These are phyloP conservation scores for Monosporascus sp. DNA, from an alignment of 2,329 filamentous ascomycete genomes.

Conservation along the genomic window DNA sequence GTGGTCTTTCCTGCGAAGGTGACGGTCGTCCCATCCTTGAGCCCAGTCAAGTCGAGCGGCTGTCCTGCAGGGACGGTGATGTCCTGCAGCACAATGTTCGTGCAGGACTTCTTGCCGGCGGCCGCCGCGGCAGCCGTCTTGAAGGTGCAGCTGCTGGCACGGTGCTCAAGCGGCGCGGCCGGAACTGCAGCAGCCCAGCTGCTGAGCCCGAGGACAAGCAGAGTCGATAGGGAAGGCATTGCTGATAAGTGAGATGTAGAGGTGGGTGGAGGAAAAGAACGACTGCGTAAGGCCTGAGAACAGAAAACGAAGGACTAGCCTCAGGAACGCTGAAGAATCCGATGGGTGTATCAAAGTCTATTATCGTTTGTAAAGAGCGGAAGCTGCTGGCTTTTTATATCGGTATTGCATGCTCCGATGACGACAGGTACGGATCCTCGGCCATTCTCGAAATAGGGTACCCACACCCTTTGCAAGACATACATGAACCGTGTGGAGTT, in stretches of 20 bases:
- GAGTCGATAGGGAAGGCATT: not conserved
- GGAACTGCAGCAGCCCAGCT: not conserved
- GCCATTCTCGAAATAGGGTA: no score
- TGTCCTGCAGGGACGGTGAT: constrained; percentile 31
- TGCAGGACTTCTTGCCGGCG: constrained; percentile 5
- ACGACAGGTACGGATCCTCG: no score
- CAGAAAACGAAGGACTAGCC: not conserved
- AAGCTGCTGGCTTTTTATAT: not conserved
- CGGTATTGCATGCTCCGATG: not conserved
- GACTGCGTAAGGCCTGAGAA: not conserved
- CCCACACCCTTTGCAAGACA: no score
- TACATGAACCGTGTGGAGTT: no score
- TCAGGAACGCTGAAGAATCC: not conserved
- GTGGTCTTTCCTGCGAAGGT: constrained; percentile 48
- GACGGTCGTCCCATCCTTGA: constrained; percentile 33
- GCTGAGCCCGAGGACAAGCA: not conserved
- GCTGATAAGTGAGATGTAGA: not conserved
- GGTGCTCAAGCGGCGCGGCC: not conserved
- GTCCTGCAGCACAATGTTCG: constrained; percentile 18
- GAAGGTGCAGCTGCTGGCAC: not conserved
- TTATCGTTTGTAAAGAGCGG: not conserved
- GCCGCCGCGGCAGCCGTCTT: not conserved
- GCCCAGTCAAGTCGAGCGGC: constrained; percentile 29
- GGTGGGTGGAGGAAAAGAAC: not conserved
- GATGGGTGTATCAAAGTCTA: not conserved